These are phyloP conservation scores for Athelia psychrophila DNA, from an alignment of 1,284 basidiomycete species.

Conservation along the genomic window DNA sequence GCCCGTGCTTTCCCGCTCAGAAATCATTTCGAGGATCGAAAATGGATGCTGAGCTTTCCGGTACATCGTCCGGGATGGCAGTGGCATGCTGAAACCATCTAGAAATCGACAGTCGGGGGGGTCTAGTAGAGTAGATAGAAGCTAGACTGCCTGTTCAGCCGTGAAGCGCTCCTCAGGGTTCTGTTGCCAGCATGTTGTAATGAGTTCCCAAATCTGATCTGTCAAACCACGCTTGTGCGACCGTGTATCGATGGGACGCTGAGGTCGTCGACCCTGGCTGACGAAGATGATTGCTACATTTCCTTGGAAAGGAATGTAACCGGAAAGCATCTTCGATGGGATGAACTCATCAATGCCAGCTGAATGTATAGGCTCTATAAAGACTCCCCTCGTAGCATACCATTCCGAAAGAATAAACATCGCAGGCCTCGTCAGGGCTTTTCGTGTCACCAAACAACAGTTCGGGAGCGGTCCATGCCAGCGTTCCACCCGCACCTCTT, in stretches of 20 bases:
- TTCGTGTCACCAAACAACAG: neutral
- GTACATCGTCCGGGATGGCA: no score
- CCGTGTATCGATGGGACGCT: neutral
- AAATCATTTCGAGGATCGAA: no score
- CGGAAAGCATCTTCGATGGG: neutral
- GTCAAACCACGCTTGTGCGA: neutral
- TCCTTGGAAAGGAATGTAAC: neutral
- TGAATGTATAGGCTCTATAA: neutral
- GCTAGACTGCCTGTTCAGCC: neutral
- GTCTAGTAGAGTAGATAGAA: neutral
- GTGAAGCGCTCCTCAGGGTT: neutral
- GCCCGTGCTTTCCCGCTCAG: no score
- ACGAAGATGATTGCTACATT: neutral
- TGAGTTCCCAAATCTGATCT: neutral
- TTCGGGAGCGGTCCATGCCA: neutral
- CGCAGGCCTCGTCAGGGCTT: neutral
- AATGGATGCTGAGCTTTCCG: no score
- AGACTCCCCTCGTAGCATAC: neutral
- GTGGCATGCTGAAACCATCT: no score
- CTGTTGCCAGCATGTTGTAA: neutral
- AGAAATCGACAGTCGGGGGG: no score
- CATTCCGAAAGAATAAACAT: neutral
- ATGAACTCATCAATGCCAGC: neutral
- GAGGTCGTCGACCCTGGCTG: neutral
- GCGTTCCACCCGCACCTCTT: neutral